phyloP scores from a whole-genome alignment of 352 stramenopile species.

The Thalassiosira livingstoniorum region DNA sequence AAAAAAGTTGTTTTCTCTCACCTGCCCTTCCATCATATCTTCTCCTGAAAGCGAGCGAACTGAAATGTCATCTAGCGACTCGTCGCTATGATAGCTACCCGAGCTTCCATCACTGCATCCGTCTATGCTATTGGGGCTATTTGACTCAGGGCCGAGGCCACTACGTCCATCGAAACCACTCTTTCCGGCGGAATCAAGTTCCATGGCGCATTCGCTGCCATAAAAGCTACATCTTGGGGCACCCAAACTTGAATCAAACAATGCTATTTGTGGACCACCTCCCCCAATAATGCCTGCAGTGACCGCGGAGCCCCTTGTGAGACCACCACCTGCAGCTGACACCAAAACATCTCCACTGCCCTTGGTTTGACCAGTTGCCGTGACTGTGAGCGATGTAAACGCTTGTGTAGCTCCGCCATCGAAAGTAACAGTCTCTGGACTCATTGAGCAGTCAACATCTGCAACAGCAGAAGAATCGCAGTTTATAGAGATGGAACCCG shows the following conservation, averaged over 20 bases:
- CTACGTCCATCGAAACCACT: background rate
- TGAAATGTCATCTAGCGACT: slow-evolving; percentile 20
- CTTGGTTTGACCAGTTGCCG: background rate
- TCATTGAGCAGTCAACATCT: background rate
- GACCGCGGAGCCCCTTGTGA: too few species aligned
- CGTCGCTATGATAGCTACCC: slow-evolving; percentile 1
- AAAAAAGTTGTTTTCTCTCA: too few species aligned
- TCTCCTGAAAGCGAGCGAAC: background rate
- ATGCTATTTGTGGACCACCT: background rate
- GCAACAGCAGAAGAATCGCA: slow-evolving; percentile 2
- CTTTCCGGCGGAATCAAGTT: too few species aligned
- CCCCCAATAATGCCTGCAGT: too few species aligned
- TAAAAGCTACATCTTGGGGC: background rate
- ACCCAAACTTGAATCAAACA: background rate
- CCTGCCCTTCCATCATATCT: slow-evolving; percentile 1
- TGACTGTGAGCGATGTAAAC: background rate
- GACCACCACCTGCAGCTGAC: background rate
- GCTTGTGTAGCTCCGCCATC: background rate
- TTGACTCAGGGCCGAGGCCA: slow-evolving; percentile 7
- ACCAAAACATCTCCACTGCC: background rate
- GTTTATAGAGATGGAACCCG: background rate
- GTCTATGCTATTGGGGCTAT: slow-evolving; percentile 9
- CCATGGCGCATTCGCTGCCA: background rate
- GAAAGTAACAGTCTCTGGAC: background rate
- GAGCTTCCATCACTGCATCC: slow-evolving; percentile 10